phyloP scores from a whole-genome alignment of 1,284 basidiomycete genomes.

The Fomes fomentarius region DNA sequence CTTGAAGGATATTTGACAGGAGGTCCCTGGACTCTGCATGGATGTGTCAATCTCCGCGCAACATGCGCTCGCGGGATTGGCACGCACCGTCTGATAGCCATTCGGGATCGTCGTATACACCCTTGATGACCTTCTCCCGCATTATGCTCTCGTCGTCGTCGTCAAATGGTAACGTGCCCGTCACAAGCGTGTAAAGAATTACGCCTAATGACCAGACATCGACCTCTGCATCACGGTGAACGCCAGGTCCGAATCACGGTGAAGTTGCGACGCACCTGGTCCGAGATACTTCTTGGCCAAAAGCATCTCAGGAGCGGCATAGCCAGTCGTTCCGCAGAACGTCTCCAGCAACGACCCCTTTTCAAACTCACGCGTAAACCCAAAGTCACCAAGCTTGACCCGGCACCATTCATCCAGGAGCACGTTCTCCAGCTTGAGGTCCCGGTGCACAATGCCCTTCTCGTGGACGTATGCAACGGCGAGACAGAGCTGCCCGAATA shows the following conservation, averaged over 20 bases:
- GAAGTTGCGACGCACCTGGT: slow-evolving; percentile 58
- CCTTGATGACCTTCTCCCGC: slow-evolving; percentile 85
- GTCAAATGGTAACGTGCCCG: slow-evolving; percentile 95
- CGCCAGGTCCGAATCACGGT: background rate
- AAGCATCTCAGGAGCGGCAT: slow-evolving; percentile 96
- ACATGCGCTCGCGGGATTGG: slow-evolving; percentile 3
- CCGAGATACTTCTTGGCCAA: slow-evolving; percentile 89
- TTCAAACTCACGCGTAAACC: slow-evolving; percentile 95
- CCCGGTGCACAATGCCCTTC: slow-evolving; percentile 92
- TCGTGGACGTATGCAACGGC: slow-evolving; percentile 91
- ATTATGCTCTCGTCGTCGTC: slow-evolving; percentile 94
- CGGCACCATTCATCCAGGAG: slow-evolving; percentile 86
- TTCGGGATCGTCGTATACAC: slow-evolving; percentile 89
- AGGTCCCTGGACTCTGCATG: slow-evolving; percentile 79
- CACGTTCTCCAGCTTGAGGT: slow-evolving; percentile 96
- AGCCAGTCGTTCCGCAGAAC: slow-evolving; percentile 95
- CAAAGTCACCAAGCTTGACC: slow-evolving; percentile 94
- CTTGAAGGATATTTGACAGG: slow-evolving; percentile 79
- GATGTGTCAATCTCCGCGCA: background rate
- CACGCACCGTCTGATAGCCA: slow-evolving; percentile 83
- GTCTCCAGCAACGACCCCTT: slow-evolving; percentile 87
- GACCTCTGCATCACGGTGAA: slow-evolving; percentile 65
- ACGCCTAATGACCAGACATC: slow-evolving; percentile 98
- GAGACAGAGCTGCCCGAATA: slow-evolving; percentile 97
- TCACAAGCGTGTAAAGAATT: slow-evolving; percentile 93